Conservation (phyloP, 345 rosid genomes). For the Carallia pectinifolia region DNA sequence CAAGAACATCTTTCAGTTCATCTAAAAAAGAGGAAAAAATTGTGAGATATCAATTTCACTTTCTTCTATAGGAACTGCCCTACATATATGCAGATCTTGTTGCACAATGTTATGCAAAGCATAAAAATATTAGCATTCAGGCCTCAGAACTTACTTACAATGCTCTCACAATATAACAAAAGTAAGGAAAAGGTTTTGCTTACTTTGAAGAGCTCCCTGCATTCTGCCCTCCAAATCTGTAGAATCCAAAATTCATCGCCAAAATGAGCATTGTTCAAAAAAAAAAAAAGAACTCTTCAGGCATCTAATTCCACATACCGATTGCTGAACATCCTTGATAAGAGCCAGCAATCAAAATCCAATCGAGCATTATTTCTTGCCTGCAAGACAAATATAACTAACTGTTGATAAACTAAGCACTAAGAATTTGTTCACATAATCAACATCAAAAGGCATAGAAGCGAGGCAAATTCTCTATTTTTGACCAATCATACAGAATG, state of each 20-base stretch:
- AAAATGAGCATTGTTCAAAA: neutral
- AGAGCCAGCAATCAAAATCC: constrained; percentile 54
- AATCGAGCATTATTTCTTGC: constrained; percentile 66
- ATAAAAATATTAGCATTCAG: too few relatives aligned
- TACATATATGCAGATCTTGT: too few relatives aligned
- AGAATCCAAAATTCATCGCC: constrained; percentile 25
- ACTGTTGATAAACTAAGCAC: neutral
- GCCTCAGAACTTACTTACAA: too few relatives aligned
- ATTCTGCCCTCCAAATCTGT: constrained; percentile 53
- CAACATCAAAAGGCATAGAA: neutral
- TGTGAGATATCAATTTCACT: neutral
- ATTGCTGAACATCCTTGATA: constrained; percentile 51
- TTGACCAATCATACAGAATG: neutral
- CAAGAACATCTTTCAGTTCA: neutral
- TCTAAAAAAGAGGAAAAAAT: neutral
- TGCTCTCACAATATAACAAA: neutral
- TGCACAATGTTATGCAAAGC: too few relatives aligned
- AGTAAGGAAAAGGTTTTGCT: constrained; percentile 6
- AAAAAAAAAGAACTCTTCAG: neutral
- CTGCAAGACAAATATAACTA: constrained; percentile 19
- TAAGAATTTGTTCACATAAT: neutral
- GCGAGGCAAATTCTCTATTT: neutral
- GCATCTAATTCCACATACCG: constrained; percentile 27
- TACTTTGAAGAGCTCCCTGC: constrained; percentile 49
- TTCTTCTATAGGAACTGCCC: neutral